phyloP scores from a whole-genome alignment of 805 yeast genomes.

The Yamadazyma endophytica region DNA sequence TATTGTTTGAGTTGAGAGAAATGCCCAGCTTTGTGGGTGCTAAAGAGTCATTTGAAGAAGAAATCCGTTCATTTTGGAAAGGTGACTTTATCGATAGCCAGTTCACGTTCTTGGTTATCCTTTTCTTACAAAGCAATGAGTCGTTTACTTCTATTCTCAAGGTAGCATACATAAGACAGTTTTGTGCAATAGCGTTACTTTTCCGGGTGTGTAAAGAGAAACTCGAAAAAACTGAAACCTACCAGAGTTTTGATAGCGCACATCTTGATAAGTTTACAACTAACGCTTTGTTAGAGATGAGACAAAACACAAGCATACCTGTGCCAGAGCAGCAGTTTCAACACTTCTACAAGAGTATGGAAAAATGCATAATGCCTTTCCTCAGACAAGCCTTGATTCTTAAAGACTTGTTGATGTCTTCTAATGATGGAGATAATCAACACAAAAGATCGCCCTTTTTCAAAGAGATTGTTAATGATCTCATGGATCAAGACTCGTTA shows the following conservation, averaged over 20 bases:
- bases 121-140: slow-evolving; percentile 44
- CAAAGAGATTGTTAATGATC: slow-evolving; percentile 12
- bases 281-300: slow-evolving; percentile 1
- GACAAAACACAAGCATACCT: slow-evolving; percentile 8
- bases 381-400: slow-evolving; percentile 32
- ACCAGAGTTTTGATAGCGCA: slow-evolving; percentile 1
- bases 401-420: slow-evolving; percentile 29
- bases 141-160: slow-evolving; percentile 34
- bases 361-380: slow-evolving; percentile 25
- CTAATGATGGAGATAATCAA: slow-evolving; percentile 21
- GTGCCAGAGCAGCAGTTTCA: too few species aligned
- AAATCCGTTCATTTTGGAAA: slow-evolving; percentile 23
- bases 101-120: slow-evolving; percentile 34
- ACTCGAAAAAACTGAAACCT: too few species aligned
- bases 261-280: slow-evolving; percentile 2
- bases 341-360: slow-evolving; percentile 16
- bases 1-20: slow-evolving; percentile 10
- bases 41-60: slow-evolving; percentile 7
- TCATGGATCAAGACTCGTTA: slow-evolving; percentile 12
- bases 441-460: slow-evolving; percentile 15
- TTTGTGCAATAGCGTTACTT: slow-evolving; percentile 20
- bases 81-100: slow-evolving; percentile 24
- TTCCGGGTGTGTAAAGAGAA: slow-evolving; percentile 2
- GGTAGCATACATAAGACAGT: slow-evolving; percentile 24
- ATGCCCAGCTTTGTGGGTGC: slow-evolving; percentile 9